Evolutionary conservation across 352 stramenopile genomes (phyloP).

Genomic region (Pseudoperonospora humuli): DNA sequence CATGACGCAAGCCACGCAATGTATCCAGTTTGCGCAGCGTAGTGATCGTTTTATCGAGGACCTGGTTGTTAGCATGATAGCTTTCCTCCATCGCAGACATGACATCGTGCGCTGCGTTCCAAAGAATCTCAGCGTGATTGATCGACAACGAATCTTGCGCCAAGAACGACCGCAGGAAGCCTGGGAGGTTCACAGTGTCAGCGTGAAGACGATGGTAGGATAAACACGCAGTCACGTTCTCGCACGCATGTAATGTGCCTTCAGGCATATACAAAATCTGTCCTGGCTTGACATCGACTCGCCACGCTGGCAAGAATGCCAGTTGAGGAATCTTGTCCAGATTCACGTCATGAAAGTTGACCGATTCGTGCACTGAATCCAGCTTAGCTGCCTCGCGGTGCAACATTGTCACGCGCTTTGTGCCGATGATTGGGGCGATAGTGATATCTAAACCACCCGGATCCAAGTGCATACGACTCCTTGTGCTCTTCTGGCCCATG

Average conservation of each 20-base stretch:
- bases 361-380: constrained; percentile 75
- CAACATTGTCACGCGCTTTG: constrained; percentile 70
- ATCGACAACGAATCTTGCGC: constrained; percentile 86
- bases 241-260: constrained; percentile 87
- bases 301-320: constrained; percentile 82
- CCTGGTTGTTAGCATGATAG: constrained; percentile 46
- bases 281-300: constrained; percentile 82
- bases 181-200: constrained; percentile 86
- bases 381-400: constrained; percentile 68
- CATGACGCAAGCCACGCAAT: constrained; percentile 53
- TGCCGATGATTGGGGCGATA: constrained; percentile 89
- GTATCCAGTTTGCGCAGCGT: constrained; percentile 65
- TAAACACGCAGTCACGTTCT: constrained; percentile 90
- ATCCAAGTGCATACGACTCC: constrained; percentile 88
- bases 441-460: constrained; percentile 87
- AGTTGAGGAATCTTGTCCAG: constrained; percentile 84
- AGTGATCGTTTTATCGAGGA: constrained; percentile 28
- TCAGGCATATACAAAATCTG: constrained; percentile 93
- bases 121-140: constrained; percentile 89
- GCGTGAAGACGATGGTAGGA: constrained; percentile 93
- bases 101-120: constrained; percentile 87
- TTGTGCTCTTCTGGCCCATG: constrained; percentile 88
- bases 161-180: constrained; percentile 86
- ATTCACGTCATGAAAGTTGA: constrained; percentile 79
- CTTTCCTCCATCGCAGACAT: constrained; percentile 82